Conservation (phyloP, 352 stramenopile species). For the Thalassiosira mediterranea region DNA sequence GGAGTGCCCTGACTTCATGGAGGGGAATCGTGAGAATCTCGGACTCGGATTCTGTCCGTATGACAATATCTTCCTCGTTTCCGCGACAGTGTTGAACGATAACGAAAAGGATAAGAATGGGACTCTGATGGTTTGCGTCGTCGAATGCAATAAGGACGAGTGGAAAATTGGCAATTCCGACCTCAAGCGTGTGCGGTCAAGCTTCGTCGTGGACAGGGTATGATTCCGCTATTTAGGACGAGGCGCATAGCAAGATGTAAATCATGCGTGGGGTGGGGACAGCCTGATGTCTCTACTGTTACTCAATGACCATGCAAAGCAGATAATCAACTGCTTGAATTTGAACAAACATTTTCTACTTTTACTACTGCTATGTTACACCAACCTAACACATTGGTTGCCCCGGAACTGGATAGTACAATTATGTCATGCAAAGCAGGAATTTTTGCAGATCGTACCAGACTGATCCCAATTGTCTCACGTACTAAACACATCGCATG, state of each 20-base stretch:
- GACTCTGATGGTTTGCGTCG: conserved; percentile 63
- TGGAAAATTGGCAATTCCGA: conserved; percentile 78
- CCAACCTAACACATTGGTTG: too few relatives aligned
- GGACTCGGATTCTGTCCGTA: conserved; percentile 81
- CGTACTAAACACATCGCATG: conserved; percentile 5
- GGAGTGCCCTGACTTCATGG: conserved; percentile 46
- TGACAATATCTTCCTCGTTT: conserved; percentile 75
- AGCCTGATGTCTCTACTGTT: too few relatives aligned
- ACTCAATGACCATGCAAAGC: too few relatives aligned
- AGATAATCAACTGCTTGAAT: too few relatives aligned
- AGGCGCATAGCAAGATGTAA: too few relatives aligned
- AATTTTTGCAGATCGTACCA: too few relatives aligned
- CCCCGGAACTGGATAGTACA: too few relatives aligned
- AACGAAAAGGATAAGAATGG: conserved; percentile 29
- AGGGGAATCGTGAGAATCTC: conserved; percentile 72
- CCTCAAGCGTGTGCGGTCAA: conserved; percentile 69
- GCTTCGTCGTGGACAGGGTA: conserved; percentile 60
- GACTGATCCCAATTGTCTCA: too few relatives aligned
- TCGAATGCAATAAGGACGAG: conserved; percentile 73
- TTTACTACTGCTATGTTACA: too few relatives aligned
- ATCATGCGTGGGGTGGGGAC: too few relatives aligned
- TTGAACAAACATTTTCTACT: too few relatives aligned
- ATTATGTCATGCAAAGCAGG: too few relatives aligned
- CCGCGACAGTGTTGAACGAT: conserved; percentile 66
- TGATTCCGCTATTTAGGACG: conserved; percentile 4